phyloP scores from a whole-genome alignment of 371 early-diverging fungal genomes.

The Mortierella sp. region DNA sequence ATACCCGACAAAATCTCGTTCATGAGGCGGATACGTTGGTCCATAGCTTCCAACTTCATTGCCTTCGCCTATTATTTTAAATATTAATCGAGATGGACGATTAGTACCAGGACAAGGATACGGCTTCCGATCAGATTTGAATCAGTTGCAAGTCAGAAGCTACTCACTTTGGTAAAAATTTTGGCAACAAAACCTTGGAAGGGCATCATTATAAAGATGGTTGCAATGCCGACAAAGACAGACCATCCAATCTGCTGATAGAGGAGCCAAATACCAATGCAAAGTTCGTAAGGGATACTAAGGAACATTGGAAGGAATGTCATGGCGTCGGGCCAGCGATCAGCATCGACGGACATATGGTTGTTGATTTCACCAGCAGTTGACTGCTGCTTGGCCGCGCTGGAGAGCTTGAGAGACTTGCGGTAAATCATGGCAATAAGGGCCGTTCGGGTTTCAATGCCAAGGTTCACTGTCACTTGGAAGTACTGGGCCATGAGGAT shows the following conservation, averaged over 20 bases:
- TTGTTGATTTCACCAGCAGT: constrained; percentile 82
- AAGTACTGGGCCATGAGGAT: constrained; percentile 51
- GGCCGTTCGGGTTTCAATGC: constrained; percentile 58
- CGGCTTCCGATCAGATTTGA: no score
- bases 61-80: constrained; percentile 16
- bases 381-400: constrained; percentile 55
- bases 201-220: constrained; percentile 61
- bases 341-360: constrained; percentile 83
- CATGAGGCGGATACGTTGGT: constrained; percentile 45
- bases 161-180: constrained; percentile 15
- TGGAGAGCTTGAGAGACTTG: constrained; percentile 66
- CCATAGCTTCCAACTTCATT: constrained; percentile 32
- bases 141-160: no score
- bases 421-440: constrained; percentile 65
- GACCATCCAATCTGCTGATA: constrained; percentile 63
- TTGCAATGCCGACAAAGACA: constrained; percentile 61
- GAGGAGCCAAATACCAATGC: constrained; percentile 58
- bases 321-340: constrained; percentile 46
- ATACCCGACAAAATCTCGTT: constrained; percentile 59
- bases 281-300: constrained; percentile 55
- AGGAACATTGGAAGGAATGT: constrained; percentile 56
- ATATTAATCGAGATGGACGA: no score
- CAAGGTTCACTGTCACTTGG: constrained; percentile 51
- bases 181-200: constrained; percentile 60
- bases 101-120: no score